Evolutionary conservation across 371 early-diverging fungal species (phyloP).

Genomic region (Amoeboaphelidium occidentale): DNA sequence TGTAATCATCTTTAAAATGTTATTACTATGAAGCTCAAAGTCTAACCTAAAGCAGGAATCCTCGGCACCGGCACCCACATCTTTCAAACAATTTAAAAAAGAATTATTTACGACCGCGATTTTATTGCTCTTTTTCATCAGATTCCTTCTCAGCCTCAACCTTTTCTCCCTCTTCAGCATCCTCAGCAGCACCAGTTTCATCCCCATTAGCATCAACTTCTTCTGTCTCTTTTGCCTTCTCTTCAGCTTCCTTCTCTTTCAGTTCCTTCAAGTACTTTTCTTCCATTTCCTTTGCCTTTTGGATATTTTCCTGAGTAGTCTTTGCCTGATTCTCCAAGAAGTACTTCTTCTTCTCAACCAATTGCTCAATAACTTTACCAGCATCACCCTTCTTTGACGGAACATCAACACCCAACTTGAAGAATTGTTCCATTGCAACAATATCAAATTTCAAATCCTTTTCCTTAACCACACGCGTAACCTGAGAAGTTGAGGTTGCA

Average conservation of each 20-base stretch:
- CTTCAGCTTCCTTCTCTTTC: not conserved
- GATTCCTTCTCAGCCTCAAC: not conserved
- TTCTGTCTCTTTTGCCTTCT: not conserved
- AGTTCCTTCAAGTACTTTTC: not conserved
- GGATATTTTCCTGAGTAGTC: conserved; percentile 57
- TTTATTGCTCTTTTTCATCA: too few species aligned
- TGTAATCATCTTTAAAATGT: too few species aligned
- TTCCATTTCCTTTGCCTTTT: conserved; percentile 22
- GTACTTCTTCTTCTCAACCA: conserved; percentile 38
- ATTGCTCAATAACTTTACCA: conserved; percentile 33
- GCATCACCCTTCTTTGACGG: conserved; percentile 48
- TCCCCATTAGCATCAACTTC: not conserved
- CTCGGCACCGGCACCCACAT: too few species aligned
- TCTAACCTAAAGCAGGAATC: too few species aligned
- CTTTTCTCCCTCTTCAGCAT: not conserved
- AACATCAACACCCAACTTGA: conserved; percentile 46
- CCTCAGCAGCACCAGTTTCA: not conserved
- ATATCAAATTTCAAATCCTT: conserved; percentile 39
- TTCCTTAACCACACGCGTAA: not conserved
- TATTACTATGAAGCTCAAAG: too few species aligned
- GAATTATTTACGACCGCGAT: too few species aligned
- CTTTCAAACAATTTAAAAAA: too few species aligned
- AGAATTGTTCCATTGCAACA: conserved; percentile 50
- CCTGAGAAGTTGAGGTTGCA: conserved; percentile 2
- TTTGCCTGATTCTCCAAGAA: conserved; percentile 47